Evolutionary conservation across 2,329 filamentous ascomycete genomes (phyloP).

Genomic region (Incumbomyces delicatus): DNA sequence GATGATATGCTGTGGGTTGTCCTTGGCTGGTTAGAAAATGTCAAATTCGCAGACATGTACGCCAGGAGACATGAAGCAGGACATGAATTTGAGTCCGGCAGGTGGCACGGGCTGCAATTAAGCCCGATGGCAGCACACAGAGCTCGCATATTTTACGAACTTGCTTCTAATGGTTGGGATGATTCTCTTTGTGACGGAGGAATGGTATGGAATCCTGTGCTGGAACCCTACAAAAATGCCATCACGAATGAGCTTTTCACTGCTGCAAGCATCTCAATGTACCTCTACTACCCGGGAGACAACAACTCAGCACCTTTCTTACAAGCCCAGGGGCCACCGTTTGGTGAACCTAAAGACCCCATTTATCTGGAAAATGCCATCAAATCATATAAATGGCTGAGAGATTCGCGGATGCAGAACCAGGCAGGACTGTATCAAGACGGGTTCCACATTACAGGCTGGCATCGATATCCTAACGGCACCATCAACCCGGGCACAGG

Average conservation of each 20-base stretch:
- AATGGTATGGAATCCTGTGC: slow-evolving; percentile 79
- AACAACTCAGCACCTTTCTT: slow-evolving; percentile 60
- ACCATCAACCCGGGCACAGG: slow-evolving; percentile 54
- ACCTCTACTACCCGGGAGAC: slow-evolving; percentile 77
- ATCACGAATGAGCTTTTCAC: slow-evolving; percentile 92
- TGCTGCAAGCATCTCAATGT: slow-evolving; percentile 78
- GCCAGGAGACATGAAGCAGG: slow-evolving; percentile 30
- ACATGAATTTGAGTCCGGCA: neutral
- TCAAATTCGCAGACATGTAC: slow-evolving; percentile 67
- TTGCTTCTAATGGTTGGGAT: slow-evolving; percentile 73
- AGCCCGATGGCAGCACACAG: slow-evolving; percentile 69
- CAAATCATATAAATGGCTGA: slow-evolving; percentile 72
- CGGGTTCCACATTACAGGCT: slow-evolving; percentile 74
- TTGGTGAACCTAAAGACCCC: slow-evolving; percentile 43
- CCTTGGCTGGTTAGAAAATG: slow-evolving; percentile 75
- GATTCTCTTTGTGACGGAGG: slow-evolving; percentile 70
- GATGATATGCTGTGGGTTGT: slow-evolving; percentile 97
- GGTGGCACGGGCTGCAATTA: slow-evolving; percentile 72
- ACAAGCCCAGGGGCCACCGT: slow-evolving; percentile 21
- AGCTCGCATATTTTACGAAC: slow-evolving; percentile 73
- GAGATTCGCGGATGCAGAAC: slow-evolving; percentile 71
- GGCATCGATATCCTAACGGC: slow-evolving; percentile 33
- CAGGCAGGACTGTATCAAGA: slow-evolving; percentile 63
- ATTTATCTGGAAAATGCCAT: slow-evolving; percentile 64
- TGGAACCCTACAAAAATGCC: slow-evolving; percentile 85